phyloP scores from a whole-genome alignment of 169 alveolate species.

The Blepharisma undulans region DNA sequence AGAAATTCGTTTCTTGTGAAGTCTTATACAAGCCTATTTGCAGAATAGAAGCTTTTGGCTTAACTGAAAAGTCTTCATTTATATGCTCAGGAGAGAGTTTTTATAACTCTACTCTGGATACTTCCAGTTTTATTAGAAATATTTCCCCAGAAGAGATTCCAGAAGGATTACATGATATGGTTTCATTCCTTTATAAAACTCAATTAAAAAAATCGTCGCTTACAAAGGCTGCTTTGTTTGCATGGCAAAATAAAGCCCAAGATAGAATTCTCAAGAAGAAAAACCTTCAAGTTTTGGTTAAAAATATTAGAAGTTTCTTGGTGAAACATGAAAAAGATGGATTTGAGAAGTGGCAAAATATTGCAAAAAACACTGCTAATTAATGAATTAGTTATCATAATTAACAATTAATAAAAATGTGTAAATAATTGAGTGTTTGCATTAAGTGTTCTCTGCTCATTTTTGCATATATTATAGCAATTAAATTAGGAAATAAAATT shows the following conservation, averaged over 20 bases:
- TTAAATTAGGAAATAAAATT: too few relatives aligned
- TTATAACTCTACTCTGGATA: background rate
- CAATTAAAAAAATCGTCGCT: background rate
- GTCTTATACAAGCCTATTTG: background rate
- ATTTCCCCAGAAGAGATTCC: background rate
- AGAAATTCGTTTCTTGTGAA: background rate
- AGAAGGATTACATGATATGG: background rate
- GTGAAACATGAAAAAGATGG: background rate
- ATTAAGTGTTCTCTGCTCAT: too few relatives aligned
- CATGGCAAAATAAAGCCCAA: background rate
- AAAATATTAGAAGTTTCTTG: background rate
- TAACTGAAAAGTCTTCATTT: background rate
- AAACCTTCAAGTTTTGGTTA: background rate
- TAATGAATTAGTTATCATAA: background rate
- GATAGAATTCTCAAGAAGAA: background rate
- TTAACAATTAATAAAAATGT: background rate
- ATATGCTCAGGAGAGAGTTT: background rate
- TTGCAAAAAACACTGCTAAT: background rate
- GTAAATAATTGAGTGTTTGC: background rate
- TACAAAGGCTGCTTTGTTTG: background rate
- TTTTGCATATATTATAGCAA: too few relatives aligned
- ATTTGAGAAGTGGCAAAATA: background rate
- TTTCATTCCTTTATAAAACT: background rate
- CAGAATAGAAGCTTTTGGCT: background rate
- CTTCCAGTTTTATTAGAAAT: background rate